Evolutionary conservation across 2,329 filamentous ascomycete species (phyloP).

Genomic region (Dissoconium aciculare): DNA sequence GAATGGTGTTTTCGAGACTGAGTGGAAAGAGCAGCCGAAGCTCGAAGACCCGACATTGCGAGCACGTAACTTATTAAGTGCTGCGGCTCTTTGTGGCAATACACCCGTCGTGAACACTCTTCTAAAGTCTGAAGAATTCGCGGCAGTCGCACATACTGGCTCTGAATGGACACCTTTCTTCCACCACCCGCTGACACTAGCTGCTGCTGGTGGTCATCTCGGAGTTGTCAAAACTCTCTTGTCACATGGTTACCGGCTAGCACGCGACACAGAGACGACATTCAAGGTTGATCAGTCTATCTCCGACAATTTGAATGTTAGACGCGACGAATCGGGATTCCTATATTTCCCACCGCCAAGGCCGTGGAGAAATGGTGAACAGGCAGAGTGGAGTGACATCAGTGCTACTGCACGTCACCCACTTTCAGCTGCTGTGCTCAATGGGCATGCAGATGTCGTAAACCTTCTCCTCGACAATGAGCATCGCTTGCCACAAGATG

Average conservation of each 20-base stretch:
- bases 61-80: conserved; percentile 4
- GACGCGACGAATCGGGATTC: too few species aligned
- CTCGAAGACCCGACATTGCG: neutral
- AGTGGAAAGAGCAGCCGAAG: too few species aligned
- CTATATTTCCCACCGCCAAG: too few species aligned
- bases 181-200: conserved; percentile 1
- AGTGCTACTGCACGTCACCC: neutral
- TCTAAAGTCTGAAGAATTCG: neutral
- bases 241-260: neutral
- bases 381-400: conserved; percentile 1
- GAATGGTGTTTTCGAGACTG: too few species aligned
- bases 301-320: too few species aligned
- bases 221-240: conserved; percentile 2
- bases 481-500: conserved; percentile 2
- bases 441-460: conserved; percentile 3
- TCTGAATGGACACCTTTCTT: conserved; percentile 5
- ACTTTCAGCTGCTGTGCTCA: conserved; percentile 1
- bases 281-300: too few species aligned
- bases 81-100: conserved; percentile 2
- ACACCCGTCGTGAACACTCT: neutral
- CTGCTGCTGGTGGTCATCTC: conserved; percentile 3
- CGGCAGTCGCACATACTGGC: neutral
- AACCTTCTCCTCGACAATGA: conserved; percentile 2
- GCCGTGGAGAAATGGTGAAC: neutral
- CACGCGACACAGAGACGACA: neutral